phyloP scores from a whole-genome alignment of 1,284 basidiomycete species.

The Fomitopsis schrenkii region DNA sequence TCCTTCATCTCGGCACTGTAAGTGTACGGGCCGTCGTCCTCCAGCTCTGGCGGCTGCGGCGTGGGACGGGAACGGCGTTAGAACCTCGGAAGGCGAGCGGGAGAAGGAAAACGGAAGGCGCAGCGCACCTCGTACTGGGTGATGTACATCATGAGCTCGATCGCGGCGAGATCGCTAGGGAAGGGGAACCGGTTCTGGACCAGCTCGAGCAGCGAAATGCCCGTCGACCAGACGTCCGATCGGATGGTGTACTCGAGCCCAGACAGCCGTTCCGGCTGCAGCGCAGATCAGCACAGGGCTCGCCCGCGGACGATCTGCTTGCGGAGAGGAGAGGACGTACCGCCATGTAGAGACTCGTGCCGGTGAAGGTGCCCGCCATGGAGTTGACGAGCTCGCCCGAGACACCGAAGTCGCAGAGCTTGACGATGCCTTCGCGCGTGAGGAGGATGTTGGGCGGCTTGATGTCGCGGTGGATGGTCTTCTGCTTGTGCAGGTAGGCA shows the following conservation, averaged over 20 bases:
- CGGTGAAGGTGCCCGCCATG: conserved; percentile 92
- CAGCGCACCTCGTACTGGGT: conserved; percentile 69
- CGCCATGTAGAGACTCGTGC: conserved; percentile 97
- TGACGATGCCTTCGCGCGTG: conserved; percentile 83
- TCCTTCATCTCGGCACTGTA: conserved; percentile 92
- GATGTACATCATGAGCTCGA: conserved; percentile 93
- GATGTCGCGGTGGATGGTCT: conserved; percentile 96
- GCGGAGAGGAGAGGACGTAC: conserved; percentile 46
- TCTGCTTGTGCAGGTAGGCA: conserved; percentile 85
- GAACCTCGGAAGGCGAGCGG: conserved; percentile 10
- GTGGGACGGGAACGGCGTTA: conserved; percentile 14
- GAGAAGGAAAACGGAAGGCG: conserved; percentile 3
- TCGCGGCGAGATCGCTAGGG: conserved; percentile 86
- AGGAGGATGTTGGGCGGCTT: conserved; percentile 96
- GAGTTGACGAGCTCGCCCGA: conserved; percentile 93
- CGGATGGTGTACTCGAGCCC: conserved; percentile 90
- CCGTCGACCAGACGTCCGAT: conserved; percentile 98
- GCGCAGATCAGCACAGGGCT: conserved; percentile 13
- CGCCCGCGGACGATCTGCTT: conserved; percentile 5
- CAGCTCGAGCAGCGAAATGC: conserved; percentile 90
- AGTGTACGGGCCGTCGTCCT: conserved; percentile 63
- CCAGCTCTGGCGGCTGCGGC: conserved; percentile 73
- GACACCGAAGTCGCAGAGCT: conserved; percentile 95
- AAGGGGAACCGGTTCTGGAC: conserved; percentile 96
- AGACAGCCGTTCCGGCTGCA: conserved; percentile 88